Conservation (phyloP, 2,329 filamentous ascomycete species). For the Aureobasidium sp. region DNA sequence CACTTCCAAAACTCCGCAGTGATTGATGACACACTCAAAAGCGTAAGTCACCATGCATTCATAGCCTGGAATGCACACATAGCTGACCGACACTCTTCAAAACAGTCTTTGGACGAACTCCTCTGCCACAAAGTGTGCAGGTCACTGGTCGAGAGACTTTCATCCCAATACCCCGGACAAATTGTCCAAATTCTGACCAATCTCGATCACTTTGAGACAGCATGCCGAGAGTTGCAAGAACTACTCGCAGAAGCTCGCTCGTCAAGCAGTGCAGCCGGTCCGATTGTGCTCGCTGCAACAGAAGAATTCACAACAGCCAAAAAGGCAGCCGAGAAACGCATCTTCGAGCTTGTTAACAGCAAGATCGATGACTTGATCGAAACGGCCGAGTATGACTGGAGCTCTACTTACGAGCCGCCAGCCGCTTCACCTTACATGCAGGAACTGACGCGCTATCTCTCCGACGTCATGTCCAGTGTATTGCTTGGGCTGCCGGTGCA, state of each 20-base stretch:
- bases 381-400: conserved; percentile 95
- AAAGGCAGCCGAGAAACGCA: conserved; percentile 92
- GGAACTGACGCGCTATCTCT: conserved; percentile 83
- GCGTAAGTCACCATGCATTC: conserved; percentile 37
- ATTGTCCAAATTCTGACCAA: conserved; percentile 99
- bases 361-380: conserved; percentile 98
- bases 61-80: neutral
- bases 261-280: conserved; percentile 69
- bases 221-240: conserved; percentile 81
- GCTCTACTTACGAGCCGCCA: conserved; percentile 49
- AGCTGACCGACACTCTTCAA: conserved; percentile 7
- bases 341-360: conserved; percentile 96
- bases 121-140: conserved; percentile 86
- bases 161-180: conserved; percentile 89
- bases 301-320: conserved; percentile 82
- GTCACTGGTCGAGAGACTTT: conserved; percentile 76
- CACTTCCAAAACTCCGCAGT: conserved; percentile 85
- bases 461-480: conserved; percentile 94
- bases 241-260: conserved; percentile 78
- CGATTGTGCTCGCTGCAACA: conserved; percentile 72
- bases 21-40: conserved; percentile 83
- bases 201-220: conserved; percentile 90
- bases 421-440: conserved; percentile 93
- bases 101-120: conserved; percentile 83
- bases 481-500: conserved; percentile 86